Conservation (phyloP, 257 asterid species). For the Oldenlandia corymbosa region DNA sequence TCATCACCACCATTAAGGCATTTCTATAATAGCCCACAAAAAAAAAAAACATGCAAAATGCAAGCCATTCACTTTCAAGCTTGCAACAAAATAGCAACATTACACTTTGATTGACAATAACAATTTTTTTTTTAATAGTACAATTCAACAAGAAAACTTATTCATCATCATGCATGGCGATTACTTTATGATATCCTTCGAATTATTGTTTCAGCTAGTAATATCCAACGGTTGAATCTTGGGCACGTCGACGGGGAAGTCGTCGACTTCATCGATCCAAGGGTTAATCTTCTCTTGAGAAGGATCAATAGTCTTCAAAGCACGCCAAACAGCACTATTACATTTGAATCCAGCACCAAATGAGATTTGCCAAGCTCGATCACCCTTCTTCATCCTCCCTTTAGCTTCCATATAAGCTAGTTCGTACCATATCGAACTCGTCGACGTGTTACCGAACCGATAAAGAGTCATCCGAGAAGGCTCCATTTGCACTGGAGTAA, state of each 20-base stretch:
- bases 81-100: no score
- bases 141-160: no score
- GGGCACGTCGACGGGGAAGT: constrained; percentile 31
- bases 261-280: constrained; percentile 32
- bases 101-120: no score
- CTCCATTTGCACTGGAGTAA: constrained; percentile 30
- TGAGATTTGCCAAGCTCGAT: constrained; percentile 35
- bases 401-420: constrained; percentile 35
- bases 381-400: constrained; percentile 32
- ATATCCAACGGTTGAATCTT: constrained; percentile 11
- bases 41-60: no score
- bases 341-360: constrained; percentile 41
- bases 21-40: no score
- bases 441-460: constrained; percentile 37
- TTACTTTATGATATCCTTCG: no score
- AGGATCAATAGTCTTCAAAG: constrained; percentile 30
- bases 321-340: constrained; percentile 36
- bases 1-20: no score
- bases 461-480: constrained; percentile 41
- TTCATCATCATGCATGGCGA: no score
- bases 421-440: constrained; percentile 40
- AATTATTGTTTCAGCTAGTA: not conserved
- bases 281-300: constrained; percentile 25
- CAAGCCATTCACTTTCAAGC: no score
- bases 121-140: no score